phyloP scores from a whole-genome alignment of 352 stramenopile species.

The Globisporangium polare region DNA sequence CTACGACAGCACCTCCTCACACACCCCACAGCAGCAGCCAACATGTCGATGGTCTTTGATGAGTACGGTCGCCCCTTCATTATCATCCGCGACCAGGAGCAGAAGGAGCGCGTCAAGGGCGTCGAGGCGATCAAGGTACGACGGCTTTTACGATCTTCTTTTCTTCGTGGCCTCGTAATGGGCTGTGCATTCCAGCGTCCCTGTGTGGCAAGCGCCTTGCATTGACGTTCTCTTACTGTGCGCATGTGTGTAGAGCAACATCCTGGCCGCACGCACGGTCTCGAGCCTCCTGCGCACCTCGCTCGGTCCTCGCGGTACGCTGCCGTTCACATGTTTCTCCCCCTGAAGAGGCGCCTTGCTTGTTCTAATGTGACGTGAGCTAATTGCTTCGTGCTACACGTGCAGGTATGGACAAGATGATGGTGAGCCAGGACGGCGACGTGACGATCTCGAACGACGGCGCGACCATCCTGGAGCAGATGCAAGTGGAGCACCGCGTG shows the following conservation, averaged over 20 bases:
- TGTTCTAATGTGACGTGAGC: neutral
- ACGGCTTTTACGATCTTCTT: neutral
- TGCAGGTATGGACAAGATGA: conserved; percentile 98
- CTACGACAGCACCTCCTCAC: neutral
- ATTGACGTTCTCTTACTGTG: neutral
- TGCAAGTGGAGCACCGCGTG: conserved; percentile 99
- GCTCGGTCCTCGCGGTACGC: conserved; percentile 94
- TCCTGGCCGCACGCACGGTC: conserved; percentile 96
- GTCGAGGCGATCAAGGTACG: conserved; percentile 96
- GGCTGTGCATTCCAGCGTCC: neutral
- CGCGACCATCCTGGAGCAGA: conserved; percentile 99
- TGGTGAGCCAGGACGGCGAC: conserved; percentile 98
- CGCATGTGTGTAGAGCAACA: conserved; percentile 92
- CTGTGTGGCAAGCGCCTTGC: too few relatives aligned
- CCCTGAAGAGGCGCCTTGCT: neutral
- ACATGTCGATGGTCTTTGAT: conserved; percentile 95
- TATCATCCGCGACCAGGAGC: conserved; percentile 99
- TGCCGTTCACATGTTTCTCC: neutral
- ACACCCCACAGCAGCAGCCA: conserved; percentile 18
- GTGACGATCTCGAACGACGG: conserved; percentile 99
- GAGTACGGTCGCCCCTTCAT: conserved; percentile 99
- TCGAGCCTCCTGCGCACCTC: conserved; percentile 97
- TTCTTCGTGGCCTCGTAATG: neutral
- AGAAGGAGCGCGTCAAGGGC: conserved; percentile 97
- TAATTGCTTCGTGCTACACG: neutral